Evolutionary conservation across 129 eudicot genomes (phyloP), one percentile per base, ranked within the genome.

Genomic region (Cynara cardunculus): DNA sequence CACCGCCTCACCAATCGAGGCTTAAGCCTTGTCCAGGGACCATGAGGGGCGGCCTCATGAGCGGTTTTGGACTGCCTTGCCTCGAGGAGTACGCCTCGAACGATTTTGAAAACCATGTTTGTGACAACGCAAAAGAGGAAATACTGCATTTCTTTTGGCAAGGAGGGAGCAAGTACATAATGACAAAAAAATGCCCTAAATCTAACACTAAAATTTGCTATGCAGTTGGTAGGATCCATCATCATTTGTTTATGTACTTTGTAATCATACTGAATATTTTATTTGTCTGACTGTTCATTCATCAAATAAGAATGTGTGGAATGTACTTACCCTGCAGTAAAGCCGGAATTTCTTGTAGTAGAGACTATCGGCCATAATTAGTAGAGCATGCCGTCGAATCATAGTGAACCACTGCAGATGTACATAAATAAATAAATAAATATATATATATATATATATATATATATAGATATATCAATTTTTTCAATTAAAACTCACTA

Each of bases 391-490:
- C 70, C 88, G 88, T 69, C 97, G 87, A 72, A 86, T 89, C 94
- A 91, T 84, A 32, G 97, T 89, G 88, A 91, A 91, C 97, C 97
- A 91, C 97, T 91, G 92, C 80, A 87, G 28, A 82, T 71, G 71
- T 64, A 75, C 67, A 82, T 71, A 46, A 25, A 66, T 31, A 34
- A 21, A 71, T 7, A 78, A 34, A 59, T 35, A 56, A 26, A 32
- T 6, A 81, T 70, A 44, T 28, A 64, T 30, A 34, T 25, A 71
- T 7, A 78, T 46, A 59, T n/a, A n/a, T n/a, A 32, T 6, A 81
- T 70, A 44, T 28, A 64, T 30, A 34, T 25, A 71, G 3, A 78
- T 46, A 59, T 35, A 56, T 26, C 39, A 34, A 34, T 5, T 16
- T 44, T 64, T 72, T 69, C 11, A 19, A 31, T 16, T 25, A 19